Base-by-base conservation (phyloP, 2,329 filamentous ascomycete species). In the Davidsoniella australis region DNA sequence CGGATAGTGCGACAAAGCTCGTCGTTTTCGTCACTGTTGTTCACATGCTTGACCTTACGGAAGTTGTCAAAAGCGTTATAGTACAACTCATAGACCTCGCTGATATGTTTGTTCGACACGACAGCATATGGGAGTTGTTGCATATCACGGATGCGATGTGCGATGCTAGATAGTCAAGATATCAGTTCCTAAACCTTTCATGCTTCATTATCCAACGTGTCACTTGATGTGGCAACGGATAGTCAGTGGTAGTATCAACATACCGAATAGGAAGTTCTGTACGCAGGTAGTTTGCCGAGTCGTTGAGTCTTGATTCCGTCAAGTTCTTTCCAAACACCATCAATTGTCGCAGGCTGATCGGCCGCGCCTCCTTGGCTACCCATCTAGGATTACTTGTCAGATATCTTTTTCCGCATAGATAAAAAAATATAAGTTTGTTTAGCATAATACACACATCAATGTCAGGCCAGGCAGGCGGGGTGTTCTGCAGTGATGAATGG, bases 271-370 rank as follows among this genome's bases (percentile, higher is more conserved):
- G 89, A 47, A 98, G 75, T 68, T 98, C 91, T 4, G 87, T 87
- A 51, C 91, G 83, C 47, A 96, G 88, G 69, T 98, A 98, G 66
- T 98, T 98, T 54, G 91, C 91, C 41, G 88, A 95, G 66, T 85
- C 88, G 57, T 98, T 76, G 54, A 98, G 73, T 51, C 93, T 81
- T 47, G 79, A 73, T 66, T 96, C 88, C 44, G 88, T 95, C 61
- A 98, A 68, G 18, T 88, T 93, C 44, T 91, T 82, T 26, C 91
- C 91, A 65, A 96, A 98, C 59, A 96, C 93, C 68, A 94, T 96
- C 59, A 98, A 75, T 66, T 96, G 91, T 52, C 91, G 83, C 58
- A 98, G 69, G 66, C 86, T 94, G 61, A 98, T 95, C n/a, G 91
- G 91, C 47, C 87, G 77, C 45, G 88, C 88, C 62, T 94, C 86